phyloP scores from a whole-genome alignment of 192 early-diverging fungal species.

The Borealophlyctis nickersoniae region DNA sequence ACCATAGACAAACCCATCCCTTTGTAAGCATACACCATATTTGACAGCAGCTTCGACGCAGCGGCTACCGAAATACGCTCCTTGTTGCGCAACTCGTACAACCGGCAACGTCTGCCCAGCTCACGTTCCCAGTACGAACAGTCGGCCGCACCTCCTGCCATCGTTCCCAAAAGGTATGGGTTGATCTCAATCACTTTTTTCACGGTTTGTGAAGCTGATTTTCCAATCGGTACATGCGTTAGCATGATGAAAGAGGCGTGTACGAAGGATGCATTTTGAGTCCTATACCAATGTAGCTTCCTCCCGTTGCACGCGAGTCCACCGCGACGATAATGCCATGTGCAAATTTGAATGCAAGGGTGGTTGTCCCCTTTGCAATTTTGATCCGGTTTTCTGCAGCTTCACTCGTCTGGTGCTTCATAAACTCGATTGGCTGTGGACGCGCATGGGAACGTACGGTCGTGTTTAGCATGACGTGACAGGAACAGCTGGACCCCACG shows the following conservation, averaged over 20 bases:
- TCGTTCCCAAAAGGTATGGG: slow-evolving; percentile 94
- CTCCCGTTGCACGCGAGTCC: slow-evolving; percentile 94
- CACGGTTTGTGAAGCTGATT: slow-evolving; percentile 84
- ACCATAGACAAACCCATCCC: slow-evolving; percentile 98
- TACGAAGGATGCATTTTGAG: not conserved
- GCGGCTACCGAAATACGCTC: slow-evolving; percentile 97
- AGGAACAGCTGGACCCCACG: not conserved
- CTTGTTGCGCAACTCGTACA: slow-evolving; percentile 97
- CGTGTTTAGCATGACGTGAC: not conserved
- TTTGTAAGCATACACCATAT: slow-evolving; percentile 97
- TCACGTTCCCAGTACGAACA: slow-evolving; percentile 98
- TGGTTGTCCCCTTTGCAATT: slow-evolving; percentile 96
- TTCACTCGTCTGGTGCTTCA: slow-evolving; percentile 70
- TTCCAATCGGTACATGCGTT: not conserved
- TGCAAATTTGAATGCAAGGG: slow-evolving; percentile 95
- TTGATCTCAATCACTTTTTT: slow-evolving; percentile 99
- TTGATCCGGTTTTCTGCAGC: slow-evolving; percentile 80
- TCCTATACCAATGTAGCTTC: slow-evolving; percentile 78
- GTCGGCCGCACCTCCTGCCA: slow-evolving; percentile 99
- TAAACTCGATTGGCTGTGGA: slow-evolving; percentile 79
- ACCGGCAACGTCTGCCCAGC: slow-evolving; percentile 84
- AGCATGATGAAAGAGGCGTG: not conserved
- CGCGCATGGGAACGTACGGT: not conserved
- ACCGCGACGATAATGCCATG: slow-evolving; percentile 91
- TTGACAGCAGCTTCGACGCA: slow-evolving; percentile 92